Percentiles rank a stretch among this genome's conserved stretches.
Conservation (phyloP, 805 yeast species). For the Yamadazyma scolyti region DNA sequence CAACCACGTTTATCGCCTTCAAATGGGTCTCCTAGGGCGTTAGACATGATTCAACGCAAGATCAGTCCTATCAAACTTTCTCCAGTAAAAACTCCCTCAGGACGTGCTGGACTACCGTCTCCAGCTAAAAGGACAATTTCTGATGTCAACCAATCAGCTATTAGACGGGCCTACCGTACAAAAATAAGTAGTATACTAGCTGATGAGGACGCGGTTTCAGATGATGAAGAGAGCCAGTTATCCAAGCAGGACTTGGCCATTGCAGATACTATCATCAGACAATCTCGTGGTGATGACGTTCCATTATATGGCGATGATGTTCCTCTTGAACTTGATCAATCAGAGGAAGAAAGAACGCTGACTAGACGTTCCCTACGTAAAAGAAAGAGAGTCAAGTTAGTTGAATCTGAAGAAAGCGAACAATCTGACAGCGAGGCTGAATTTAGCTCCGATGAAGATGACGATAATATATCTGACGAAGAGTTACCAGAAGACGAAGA, state of each 20-base stretch:
- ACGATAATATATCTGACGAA: no score
- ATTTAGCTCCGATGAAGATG: no score
- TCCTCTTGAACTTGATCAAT: conserved; percentile 13
- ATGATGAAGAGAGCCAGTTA: conserved; percentile 19
- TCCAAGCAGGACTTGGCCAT: conserved; percentile 38
- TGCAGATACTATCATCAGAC: conserved; percentile 38
- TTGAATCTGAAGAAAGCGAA: conserved; percentile 5
- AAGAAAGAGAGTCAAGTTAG: conserved; percentile 2
- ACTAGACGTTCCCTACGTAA: conserved; percentile 6
- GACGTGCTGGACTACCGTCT: conserved; percentile 44
- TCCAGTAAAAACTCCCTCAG: conserved; percentile 37
- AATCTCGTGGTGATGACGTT: conserved; percentile 12
- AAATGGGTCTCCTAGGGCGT: conserved; percentile 1
- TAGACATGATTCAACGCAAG: conserved; percentile 2
- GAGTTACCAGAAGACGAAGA: no score
- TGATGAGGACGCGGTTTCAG: conserved; percentile 29
- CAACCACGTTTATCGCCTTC: conserved; percentile 4
- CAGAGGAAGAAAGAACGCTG: conserved; percentile 12
- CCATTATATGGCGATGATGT: conserved; percentile 12
- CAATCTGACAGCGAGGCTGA: conserved; percentile 1
- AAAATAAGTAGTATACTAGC: conserved; percentile 25
- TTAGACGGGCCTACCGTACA: conserved; percentile 41
- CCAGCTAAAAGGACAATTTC: conserved; percentile 36
- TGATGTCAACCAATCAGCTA: conserved; percentile 45
- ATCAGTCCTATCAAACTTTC: conserved; percentile 11